Evolutionary conservation across 1,139 yeast species (phyloP), one percentile per base, ranked within the genome.

Genomic region (Zygoascus sp.): DNA sequence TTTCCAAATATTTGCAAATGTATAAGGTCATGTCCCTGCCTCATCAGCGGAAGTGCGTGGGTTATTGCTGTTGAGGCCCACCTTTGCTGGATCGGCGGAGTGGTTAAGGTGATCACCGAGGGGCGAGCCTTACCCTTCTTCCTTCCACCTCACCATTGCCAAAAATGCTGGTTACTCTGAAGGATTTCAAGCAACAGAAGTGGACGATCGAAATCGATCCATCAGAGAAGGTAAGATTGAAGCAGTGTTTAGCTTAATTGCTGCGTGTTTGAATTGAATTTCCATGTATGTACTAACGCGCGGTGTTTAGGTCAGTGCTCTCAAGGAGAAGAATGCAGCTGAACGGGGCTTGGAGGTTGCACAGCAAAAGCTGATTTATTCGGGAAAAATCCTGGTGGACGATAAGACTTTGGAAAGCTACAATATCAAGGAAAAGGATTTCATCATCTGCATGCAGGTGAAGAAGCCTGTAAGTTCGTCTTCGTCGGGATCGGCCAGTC

Each of bases 181-280:
- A 90, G 66, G 96, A 92, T 68, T 86, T 92, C 69, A 89, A 90
- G 72, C 94, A 92, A 71, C 90, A 87, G 64, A 86, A 82, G 65
- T 80, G 90, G 66, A 77, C 89, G 36, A 63, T 92, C 53, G 96
- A 87, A 32, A 79, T 89, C 48, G 95, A 84, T 51, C 73, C 77
- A 15, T 56, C 77, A 19, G 88, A 81, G 47, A 76, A 87, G 2
- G 94, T 81, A 69, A 55, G 83, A 76, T 16, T 15, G 15, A 20
- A 15, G 16, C n/a, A 27, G 10, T 30, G 23, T 10, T 28, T 2
- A 15, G 4, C 13, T 2, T n/a, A n/a, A n/a, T n/a, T n/a, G n/a
- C n/a, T n/a, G n/a, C n/a, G n/a, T n/a, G n/a, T n/a, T n/a, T n/a
- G n/a, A n/a, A n/a, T n/a, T n/a, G n/a, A n/a, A n/a, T n/a, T n/a